Evolutionary conservation across 176 grass and related monocot species (phyloP).

Genomic region (Hsuehochloa calcarea): DNA sequence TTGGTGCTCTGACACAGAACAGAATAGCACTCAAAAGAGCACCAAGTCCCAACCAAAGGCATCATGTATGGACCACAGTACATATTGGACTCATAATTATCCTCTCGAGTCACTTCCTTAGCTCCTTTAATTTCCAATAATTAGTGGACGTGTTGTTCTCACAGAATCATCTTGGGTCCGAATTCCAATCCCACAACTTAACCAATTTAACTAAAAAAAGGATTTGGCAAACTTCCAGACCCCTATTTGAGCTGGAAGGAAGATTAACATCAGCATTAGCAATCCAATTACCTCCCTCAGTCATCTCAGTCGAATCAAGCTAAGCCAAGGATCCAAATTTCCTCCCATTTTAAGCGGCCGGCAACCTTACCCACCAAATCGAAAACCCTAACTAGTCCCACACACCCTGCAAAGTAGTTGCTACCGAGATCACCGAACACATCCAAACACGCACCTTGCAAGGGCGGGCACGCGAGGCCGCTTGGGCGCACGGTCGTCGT

Average conservation of each 20-base stretch:
- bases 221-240: background rate
- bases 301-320: background rate
- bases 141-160: background rate
- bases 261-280: constrained; percentile 5
- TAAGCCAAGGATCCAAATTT: background rate
- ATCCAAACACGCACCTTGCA: constrained; percentile 34
- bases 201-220: background rate
- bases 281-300: background rate
- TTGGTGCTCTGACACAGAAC: constrained; percentile 9
- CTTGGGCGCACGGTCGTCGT: constrained; percentile 51
- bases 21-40: background rate
- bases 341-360: background rate
- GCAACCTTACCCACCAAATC: constrained; percentile 11
- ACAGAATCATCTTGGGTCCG: background rate
- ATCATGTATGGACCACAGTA: background rate
- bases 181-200: background rate
- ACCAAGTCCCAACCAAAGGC: background rate
- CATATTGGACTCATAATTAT: constrained; percentile 16
- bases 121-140: background rate
- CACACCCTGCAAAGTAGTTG: background rate
- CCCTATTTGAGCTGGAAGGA: background rate
- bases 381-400: background rate
- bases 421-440: background rate
- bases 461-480: constrained; percentile 57
- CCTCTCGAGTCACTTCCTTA: background rate